Conservation (phyloP, 208 protist genomes). For the Vickermania spadyakhi region DNA sequence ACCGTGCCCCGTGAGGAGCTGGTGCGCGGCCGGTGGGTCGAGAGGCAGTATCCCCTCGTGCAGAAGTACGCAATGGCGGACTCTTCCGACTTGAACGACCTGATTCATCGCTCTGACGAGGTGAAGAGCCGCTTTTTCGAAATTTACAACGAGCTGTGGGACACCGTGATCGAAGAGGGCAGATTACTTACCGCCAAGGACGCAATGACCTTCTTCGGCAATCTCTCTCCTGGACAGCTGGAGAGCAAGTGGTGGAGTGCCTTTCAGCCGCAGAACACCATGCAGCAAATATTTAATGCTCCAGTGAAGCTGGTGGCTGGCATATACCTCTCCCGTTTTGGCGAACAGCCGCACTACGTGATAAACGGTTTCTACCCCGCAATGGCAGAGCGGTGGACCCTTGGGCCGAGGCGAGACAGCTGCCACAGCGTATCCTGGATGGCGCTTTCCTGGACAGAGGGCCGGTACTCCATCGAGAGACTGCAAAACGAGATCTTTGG, state of each 20-base stretch:
- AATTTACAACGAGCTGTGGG: constrained; percentile 54
- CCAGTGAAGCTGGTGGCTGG: constrained; percentile 28
- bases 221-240: constrained; percentile 21
- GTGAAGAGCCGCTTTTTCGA: constrained; percentile 39
- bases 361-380: constrained; percentile 73
- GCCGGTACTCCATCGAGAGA: constrained; percentile 24
- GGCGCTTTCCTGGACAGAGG: constrained; percentile 38
- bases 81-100: constrained; percentile 16
- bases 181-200: constrained; percentile 50
- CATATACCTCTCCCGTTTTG: constrained; percentile 30
- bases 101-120: constrained; percentile 23
- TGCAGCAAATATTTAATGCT: constrained; percentile 3
- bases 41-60: constrained; percentile 51
- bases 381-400: constrained; percentile 29
- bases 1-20: constrained; percentile 24
- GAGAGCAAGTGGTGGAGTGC: constrained; percentile 23
- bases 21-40: constrained; percentile 27
- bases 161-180: constrained; percentile 37
- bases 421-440: constrained; percentile 13
- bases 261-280: constrained; percentile 3
- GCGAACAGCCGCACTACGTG: constrained; percentile 35
- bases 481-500: constrained; percentile 47
- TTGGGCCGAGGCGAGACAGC: background rate
- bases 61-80: constrained; percentile 25
- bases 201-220: constrained; percentile 24